These are phyloP conservation scores for Venturia oleaginea DNA, from an alignment of 2,329 filamentous ascomycete genomes.

Conservation along the genomic window DNA sequence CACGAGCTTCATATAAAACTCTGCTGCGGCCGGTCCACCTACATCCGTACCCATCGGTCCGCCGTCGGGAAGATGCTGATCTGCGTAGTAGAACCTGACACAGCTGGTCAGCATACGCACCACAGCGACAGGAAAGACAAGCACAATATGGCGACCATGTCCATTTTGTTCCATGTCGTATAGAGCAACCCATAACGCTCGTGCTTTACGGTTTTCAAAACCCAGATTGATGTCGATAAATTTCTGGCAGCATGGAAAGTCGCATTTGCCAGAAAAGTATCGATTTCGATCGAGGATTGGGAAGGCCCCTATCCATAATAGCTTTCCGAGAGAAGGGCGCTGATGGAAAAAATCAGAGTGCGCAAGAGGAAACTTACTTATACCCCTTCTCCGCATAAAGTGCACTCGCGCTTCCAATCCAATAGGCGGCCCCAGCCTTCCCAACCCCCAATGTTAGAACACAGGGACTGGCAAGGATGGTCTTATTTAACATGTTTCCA, in stretches of 20 bases:
- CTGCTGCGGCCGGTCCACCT: not conserved
- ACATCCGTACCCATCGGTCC: not conserved
- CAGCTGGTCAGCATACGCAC: not conserved
- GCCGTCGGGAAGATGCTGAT: constrained; percentile 10
- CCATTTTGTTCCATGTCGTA: too few species aligned
- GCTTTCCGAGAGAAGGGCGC: too few species aligned
- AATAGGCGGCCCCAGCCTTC: constrained; percentile 7
- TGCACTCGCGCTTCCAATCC: constrained; percentile 3
- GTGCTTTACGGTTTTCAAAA: too few species aligned
- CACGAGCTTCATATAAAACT: constrained; percentile 8
- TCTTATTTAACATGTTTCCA: constrained; percentile 10
- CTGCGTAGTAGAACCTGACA: constrained; percentile 13
- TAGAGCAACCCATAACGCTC: too few species aligned
- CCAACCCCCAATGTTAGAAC: constrained; percentile 9
- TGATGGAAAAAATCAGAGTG: too few species aligned
- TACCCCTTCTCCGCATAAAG: not conserved
- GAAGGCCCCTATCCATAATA: too few species aligned
- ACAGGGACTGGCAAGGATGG: not conserved
- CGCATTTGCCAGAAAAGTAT: too few species aligned
- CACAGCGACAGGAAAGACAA: not conserved
- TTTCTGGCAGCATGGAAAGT: too few species aligned
- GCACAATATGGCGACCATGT: too few species aligned
- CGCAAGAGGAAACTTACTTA: constrained; percentile 1
- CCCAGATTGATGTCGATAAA: too few species aligned
- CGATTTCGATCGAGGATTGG: too few species aligned